Conservation (phyloP, 768 basidiomycete genomes). For the Daedaleopsis sinensis region DNA sequence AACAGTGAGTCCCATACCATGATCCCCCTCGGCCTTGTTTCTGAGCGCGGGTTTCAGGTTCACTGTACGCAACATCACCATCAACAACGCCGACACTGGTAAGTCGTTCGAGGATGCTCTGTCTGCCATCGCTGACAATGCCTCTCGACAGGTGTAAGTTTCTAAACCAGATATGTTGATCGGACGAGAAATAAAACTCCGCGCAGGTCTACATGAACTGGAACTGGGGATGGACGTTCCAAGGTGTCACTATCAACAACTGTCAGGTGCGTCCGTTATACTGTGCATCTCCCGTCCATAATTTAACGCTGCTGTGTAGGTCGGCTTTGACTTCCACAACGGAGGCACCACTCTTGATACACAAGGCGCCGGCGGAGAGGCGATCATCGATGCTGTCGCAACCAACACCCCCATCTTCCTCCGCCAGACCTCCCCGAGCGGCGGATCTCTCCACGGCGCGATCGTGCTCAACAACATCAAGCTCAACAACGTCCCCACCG, state of each 20-base stretch:
- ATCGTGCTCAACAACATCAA: slow-evolving; percentile 66
- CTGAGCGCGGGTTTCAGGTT: slow-evolving; percentile 38
- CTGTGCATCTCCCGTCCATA: background rate
- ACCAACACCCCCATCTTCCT: slow-evolving; percentile 67
- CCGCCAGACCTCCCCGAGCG: slow-evolving; percentile 49
- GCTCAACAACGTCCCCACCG: slow-evolving; percentile 61
- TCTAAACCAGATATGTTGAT: background rate
- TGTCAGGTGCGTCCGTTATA: slow-evolving; percentile 37
- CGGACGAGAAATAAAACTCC: background rate
- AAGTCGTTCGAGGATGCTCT: slow-evolving; percentile 11
- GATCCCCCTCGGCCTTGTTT: background rate
- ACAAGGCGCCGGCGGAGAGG: slow-evolving; percentile 53
- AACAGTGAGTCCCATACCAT: slow-evolving; percentile 52
- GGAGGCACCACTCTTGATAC: slow-evolving; percentile 16
- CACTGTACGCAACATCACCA: slow-evolving; percentile 64
- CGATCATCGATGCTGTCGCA: slow-evolving; percentile 67
- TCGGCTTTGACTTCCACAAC: slow-evolving; percentile 26
- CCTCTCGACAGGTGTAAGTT: slow-evolving; percentile 11
- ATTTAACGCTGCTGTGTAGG: slow-evolving; percentile 1
- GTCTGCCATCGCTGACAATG: background rate
- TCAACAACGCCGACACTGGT: slow-evolving; percentile 51
- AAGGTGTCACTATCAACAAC: slow-evolving; percentile 45
- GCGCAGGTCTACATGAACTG: slow-evolving; percentile 26
- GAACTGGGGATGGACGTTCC: slow-evolving; percentile 52
- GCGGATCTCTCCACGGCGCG: slow-evolving; percentile 53